phyloP scores from a whole-genome alignment of 2,329 filamentous ascomycete species.

The Pyrenochaeta sp. region DNA sequence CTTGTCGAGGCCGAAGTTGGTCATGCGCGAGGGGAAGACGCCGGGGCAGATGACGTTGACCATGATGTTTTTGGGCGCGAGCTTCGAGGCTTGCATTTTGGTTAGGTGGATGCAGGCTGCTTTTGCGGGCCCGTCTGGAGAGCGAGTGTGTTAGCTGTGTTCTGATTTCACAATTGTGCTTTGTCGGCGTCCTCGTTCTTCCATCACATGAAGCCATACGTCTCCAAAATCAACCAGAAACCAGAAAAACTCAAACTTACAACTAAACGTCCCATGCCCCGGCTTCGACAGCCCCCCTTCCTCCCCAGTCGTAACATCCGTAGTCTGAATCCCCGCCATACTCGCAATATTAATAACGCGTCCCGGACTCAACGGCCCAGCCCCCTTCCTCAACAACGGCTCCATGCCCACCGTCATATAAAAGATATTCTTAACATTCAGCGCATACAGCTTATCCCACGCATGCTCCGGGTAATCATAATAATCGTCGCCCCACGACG shows the following conservation, averaged over 20 bases:
- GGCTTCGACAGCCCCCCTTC: slow-evolving; percentile 62
- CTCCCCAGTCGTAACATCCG: slow-evolving; percentile 55
- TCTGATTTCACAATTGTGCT: neutral
- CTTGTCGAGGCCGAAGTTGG: slow-evolving; percentile 60
- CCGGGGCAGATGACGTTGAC: slow-evolving; percentile 55
- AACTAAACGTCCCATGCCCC: slow-evolving; percentile 60
- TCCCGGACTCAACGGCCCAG: slow-evolving; percentile 52
- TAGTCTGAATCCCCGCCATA: slow-evolving; percentile 54
- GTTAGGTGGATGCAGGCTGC: slow-evolving; percentile 62
- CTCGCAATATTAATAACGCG: slow-evolving; percentile 63
- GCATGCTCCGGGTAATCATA: slow-evolving; percentile 65
- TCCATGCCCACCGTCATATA: slow-evolving; percentile 57
- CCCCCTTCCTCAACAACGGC: slow-evolving; percentile 55
- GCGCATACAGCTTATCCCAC: slow-evolving; percentile 64
- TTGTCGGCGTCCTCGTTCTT: too few relatives aligned
- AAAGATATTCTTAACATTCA: slow-evolving; percentile 64
- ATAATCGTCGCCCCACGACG: slow-evolving; percentile 64
- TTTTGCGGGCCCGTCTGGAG: slow-evolving; percentile 58
- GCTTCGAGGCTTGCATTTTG: slow-evolving; percentile 59
- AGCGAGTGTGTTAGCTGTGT: neutral
- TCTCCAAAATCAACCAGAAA: too few relatives aligned
- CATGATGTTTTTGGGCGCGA: slow-evolving; percentile 62
- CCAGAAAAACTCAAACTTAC: slow-evolving; percentile 21
- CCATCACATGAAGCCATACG: too few relatives aligned
- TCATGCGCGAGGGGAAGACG: slow-evolving; percentile 63